Evolutionary conservation across 768 basidiomycete genomes (phyloP), one percentile per base, ranked within the genome.

Genomic region (Rhodotorula graminis): DNA sequence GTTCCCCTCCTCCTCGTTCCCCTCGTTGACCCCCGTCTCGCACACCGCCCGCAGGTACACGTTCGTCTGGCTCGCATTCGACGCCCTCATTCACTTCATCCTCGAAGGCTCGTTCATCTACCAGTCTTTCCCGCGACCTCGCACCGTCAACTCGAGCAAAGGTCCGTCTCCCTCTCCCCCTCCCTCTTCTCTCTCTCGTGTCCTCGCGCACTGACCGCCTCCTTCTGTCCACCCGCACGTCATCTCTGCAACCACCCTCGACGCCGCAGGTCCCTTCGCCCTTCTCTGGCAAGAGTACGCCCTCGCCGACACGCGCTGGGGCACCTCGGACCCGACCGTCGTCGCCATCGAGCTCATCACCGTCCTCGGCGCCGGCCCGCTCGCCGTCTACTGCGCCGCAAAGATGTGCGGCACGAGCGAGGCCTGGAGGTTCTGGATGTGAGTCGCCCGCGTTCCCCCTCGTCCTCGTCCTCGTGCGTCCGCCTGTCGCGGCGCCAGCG

Each of bases 291-390:
- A 37, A 11, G 74, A 75, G n/a, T 75, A 75, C 57, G 87, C 89
- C 33, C 84, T 84, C 4, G 91, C 91, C 11, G 91, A 93, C 78
- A 85, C 86, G 66, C 87, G 91, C 55, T 93, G 92, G 92, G 91
- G 90, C 23, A 79, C 84, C 57, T 83, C 90, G 0, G 91, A 93
- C 78, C 86, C 89, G 2, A 89, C 88, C 2, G 84, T 92, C 64
- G 90, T 93, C 58, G 88, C 90, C 12, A 86, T 93, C 47, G 91
- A 93, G 80, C 80, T 92, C 67, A 83, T 93, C 72, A 93, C 91
- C 12, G 91, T 93, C 19, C 84, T 92, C 47, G 82, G 82, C 31
- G 89, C 86, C 27, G 91, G 88, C 0, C 89, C 90, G 0, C 78
- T 93, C 66, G 89, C 88, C 79, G 87, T 85, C 80, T 90, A 88